These are phyloP conservation scores for Rutstroemia sydowiana DNA, from an alignment of 2,329 filamentous ascomycete genomes.

Conservation along the genomic window DNA sequence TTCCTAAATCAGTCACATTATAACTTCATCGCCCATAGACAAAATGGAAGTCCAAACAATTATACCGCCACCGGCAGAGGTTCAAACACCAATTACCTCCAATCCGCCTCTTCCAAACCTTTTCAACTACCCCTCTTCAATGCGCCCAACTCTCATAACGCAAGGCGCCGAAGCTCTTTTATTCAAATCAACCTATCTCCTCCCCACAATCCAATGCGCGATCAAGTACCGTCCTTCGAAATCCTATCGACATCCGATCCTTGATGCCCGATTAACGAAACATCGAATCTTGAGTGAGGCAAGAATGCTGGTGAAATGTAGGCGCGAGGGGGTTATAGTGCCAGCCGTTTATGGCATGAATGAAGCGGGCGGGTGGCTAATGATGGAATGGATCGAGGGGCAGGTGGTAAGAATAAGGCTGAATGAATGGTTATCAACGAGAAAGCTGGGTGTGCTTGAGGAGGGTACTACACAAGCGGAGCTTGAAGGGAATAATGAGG, in stretches of 20 bases:
- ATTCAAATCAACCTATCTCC: conserved; percentile 77
- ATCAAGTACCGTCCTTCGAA: conserved; percentile 90
- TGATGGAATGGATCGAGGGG: conserved; percentile 80
- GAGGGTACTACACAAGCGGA: conserved; percentile 36
- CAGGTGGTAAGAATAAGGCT: conserved; percentile 61
- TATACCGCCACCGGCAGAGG: not conserved
- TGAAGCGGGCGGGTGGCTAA: conserved; percentile 60
- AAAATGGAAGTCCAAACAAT: not conserved
- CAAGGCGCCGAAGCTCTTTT: conserved; percentile 95
- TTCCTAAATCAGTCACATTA: not conserved
- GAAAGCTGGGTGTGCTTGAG: conserved; percentile 17
- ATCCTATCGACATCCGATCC: conserved; percentile 81
- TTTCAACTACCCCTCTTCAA: conserved; percentile 45
- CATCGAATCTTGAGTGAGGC: conserved; percentile 86
- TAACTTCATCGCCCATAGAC: not conserved
- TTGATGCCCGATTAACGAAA: conserved; percentile 80
- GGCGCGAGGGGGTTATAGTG: conserved; percentile 71
- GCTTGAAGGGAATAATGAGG: conserved; percentile 31
- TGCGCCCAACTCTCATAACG: conserved; percentile 63
- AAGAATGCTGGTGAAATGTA: conserved; percentile 71
- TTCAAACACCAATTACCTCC: not conserved
- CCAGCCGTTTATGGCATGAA: conserved; percentile 71
- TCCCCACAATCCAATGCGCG: conserved; percentile 59
- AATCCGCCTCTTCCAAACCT: conserved; percentile 21
- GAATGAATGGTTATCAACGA: conserved; percentile 55